Conservation (phyloP, 1,284 basidiomycete species). For the Heterobasidion parviporum region DNA sequence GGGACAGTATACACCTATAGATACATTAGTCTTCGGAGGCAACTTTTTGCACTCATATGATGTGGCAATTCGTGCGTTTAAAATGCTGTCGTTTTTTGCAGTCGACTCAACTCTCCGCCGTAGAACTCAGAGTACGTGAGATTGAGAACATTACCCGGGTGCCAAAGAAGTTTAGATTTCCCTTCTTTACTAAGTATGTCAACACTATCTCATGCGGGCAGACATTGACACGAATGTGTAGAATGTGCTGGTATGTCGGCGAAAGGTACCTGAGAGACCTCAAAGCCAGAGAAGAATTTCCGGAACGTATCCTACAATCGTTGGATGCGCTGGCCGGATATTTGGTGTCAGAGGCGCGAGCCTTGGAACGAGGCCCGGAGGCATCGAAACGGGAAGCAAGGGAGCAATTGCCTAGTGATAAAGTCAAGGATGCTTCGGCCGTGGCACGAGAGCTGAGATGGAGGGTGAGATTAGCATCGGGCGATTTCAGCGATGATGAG, state of each 20-base stretch:
- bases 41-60: conserved; percentile 92
- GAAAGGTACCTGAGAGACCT: conserved; percentile 72
- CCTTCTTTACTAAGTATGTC: conserved; percentile 69
- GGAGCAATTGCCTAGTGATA: conserved; percentile 75
- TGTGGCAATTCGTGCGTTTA: conserved; percentile 57
- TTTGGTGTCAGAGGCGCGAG: conserved; percentile 68
- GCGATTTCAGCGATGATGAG: conserved; percentile 66
- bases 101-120: not conserved
- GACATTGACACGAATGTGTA: conserved; percentile 20
- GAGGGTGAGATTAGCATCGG: conserved; percentile 61
- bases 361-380: conserved; percentile 59
- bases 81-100: not conserved
- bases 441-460: conserved; percentile 78
- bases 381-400: conserved; percentile 59
- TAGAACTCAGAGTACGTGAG: conserved; percentile 80
- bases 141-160: conserved; percentile 93
- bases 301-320: conserved; percentile 62
- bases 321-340: conserved; percentile 67
- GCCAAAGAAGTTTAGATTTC: conserved; percentile 92
- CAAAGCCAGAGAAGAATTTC: conserved; percentile 53
- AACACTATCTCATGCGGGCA: not conserved
- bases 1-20: conserved; percentile 78
- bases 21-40: conserved; percentile 94
- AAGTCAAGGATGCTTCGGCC: conserved; percentile 69
- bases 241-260: conserved; percentile 86